Percentiles rank a stretch among this genome's conserved stretches.
Evolutionary conservation across 108 stramenopile species (phyloP).

Genomic region (Discostella pseudostelligera): DNA sequence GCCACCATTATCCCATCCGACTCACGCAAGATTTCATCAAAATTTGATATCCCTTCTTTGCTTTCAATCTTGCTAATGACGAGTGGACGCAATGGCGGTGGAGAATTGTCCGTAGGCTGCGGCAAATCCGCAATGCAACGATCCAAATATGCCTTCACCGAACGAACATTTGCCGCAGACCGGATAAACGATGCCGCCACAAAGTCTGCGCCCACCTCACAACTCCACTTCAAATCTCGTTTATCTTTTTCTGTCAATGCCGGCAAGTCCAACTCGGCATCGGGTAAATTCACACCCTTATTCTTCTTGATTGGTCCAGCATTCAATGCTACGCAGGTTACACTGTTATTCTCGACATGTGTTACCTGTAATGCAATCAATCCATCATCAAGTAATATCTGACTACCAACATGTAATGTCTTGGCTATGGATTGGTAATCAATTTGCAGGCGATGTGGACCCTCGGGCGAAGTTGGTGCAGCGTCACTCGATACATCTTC

Average conservation of each 20-base stretch:
- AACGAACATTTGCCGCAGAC: slow-evolving; percentile 74
- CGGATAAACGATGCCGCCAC: slow-evolving; percentile 90
- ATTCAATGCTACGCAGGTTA: slow-evolving; percentile 60
- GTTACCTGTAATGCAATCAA: slow-evolving; percentile 73
- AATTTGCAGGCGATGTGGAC: slow-evolving; percentile 59
- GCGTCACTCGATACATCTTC: slow-evolving; percentile 50
- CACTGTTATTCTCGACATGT: slow-evolving; percentile 45
- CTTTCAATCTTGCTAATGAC: slow-evolving; percentile 92
- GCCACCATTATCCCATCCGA: slow-evolving; percentile 91
- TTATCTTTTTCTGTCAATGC: slow-evolving; percentile 88
- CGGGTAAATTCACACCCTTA: slow-evolving; percentile 87
- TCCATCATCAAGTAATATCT: slow-evolving; percentile 83
- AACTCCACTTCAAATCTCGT: slow-evolving; percentile 75
- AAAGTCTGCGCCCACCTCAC: slow-evolving; percentile 75
- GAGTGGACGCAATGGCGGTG: slow-evolving; percentile 52
- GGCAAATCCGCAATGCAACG: slow-evolving; percentile 58
- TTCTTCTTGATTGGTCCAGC: slow-evolving; percentile 76
- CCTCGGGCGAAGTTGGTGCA: slow-evolving; percentile 48
- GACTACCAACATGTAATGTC: slow-evolving; percentile 54
- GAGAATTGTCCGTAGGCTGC: slow-evolving; percentile 22
- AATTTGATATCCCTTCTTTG: slow-evolving; percentile 78
- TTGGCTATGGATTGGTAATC: slow-evolving; percentile 79
- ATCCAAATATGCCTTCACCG: slow-evolving; percentile 69
- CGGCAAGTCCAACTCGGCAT: slow-evolving; percentile 73
- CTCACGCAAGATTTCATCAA: slow-evolving; percentile 76